phyloP scores from a whole-genome alignment of 2,329 filamentous ascomycete genomes.

The Arthrobotrys iridis region DNA sequence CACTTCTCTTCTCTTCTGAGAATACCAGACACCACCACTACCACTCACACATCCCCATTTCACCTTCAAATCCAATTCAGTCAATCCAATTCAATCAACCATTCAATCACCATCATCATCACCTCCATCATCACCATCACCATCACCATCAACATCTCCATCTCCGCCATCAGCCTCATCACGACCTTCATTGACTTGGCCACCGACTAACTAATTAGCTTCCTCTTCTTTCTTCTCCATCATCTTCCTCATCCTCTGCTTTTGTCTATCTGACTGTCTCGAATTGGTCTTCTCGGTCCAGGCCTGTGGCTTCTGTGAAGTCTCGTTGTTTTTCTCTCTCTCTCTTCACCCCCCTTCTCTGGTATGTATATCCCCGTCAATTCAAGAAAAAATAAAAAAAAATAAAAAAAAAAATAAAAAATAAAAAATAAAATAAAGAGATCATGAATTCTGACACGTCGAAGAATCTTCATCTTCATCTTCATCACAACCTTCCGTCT shows the following conservation, averaged over 20 bases:
- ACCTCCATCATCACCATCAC: background rate
- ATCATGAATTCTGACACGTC: constrained; percentile 11
- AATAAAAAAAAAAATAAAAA: too few relatives aligned
- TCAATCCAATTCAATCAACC: too few relatives aligned
- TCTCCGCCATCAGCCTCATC: background rate
- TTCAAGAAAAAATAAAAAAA: too few relatives aligned
- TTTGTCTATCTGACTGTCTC: background rate
- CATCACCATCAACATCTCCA: background rate
- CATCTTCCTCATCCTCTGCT: background rate
- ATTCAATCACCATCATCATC: background rate
- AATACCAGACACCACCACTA: too few relatives aligned
- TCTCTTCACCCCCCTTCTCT: background rate
- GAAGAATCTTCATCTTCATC: constrained; percentile 12
- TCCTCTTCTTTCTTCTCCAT: background rate
- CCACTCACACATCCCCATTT: too few relatives aligned
- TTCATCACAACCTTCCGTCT: background rate
- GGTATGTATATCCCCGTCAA: background rate
- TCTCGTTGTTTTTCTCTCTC: background rate
- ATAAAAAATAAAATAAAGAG: too few relatives aligned
- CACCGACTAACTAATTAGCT: background rate
- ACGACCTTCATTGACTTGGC: too few relatives aligned
- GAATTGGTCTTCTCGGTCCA: background rate
- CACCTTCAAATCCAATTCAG: too few relatives aligned
- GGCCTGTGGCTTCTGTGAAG: constrained; percentile 33
- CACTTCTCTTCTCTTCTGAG: background rate